Evolutionary conservation across 371 early-diverging fungal genomes (phyloP).

Genomic region (Amoeboaphelidium protococcarum): DNA sequence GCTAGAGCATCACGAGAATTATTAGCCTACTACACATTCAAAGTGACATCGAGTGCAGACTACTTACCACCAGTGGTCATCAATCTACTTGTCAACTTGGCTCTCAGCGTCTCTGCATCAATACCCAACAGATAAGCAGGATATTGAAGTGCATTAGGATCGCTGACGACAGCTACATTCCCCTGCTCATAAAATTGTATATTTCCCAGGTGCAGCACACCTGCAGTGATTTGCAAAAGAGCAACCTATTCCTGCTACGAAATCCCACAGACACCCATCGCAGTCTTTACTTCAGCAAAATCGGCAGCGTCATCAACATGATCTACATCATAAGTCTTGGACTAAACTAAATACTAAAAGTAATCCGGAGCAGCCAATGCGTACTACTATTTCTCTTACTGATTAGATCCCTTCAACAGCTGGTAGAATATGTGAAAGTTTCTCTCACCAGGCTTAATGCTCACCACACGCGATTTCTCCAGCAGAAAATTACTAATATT

Average conservation of each 20-base stretch:
- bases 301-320: constrained; percentile 52
- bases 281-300: constrained; percentile 38
- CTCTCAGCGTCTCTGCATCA: background rate
- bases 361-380: constrained; percentile 55
- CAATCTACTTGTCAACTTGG: background rate
- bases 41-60: constrained; percentile 4
- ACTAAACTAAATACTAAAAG: constrained; percentile 40
- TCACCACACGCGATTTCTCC: constrained; percentile 90
- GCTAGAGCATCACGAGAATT: constrained; percentile 11
- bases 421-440: constrained; percentile 97
- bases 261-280: constrained; percentile 52
- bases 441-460: constrained; percentile 75
- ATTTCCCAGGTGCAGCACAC: background rate
- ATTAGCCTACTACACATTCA: constrained; percentile 7
- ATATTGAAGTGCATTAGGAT: constrained; percentile 19
- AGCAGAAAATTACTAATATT: constrained; percentile 91
- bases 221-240: constrained; percentile 18
- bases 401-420: constrained; percentile 45
- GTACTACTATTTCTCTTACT: constrained; percentile 29
- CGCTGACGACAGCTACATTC: constrained; percentile 28
- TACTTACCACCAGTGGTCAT: constrained; percentile 2
- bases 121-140: background rate
- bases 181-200: background rate
- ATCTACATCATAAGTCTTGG: constrained; percentile 45
- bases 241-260: constrained; percentile 38